A percentile compares a stretch with the other conserved stretches of the same genome.
Evolutionary conservation across 441 rosid species (phyloP).

Genomic region (Bruguiera hainesii): DNA sequence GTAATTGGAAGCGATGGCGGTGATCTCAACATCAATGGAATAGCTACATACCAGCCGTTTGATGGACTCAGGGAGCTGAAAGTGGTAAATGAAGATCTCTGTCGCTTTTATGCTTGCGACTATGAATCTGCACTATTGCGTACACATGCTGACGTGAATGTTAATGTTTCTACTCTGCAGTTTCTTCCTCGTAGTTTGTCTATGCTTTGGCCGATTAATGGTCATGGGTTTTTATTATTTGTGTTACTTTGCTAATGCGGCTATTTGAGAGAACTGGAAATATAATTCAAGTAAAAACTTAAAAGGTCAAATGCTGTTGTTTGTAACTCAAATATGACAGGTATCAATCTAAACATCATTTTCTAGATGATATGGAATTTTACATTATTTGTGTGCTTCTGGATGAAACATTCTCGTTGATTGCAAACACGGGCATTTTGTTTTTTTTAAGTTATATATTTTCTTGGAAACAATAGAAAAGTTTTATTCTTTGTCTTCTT

Average conservation of each 20-base stretch:
- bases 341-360: too few species aligned
- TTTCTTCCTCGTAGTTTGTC: not conserved
- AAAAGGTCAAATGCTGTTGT: too few species aligned
- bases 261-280: not conserved
- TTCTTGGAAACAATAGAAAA: too few species aligned
- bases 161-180: not conserved
- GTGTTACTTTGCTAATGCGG: not conserved
- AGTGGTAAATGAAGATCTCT: constrained; percentile 43
- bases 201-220: not conserved
- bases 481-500: too few species aligned
- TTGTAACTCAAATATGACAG: too few species aligned
- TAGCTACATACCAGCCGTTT: constrained; percentile 63
- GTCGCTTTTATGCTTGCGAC: not conserved
- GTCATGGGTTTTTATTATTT: too few species aligned
- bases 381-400: too few species aligned
- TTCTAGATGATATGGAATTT: too few species aligned
- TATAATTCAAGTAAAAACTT: not conserved
- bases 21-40: constrained; percentile 46
- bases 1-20: constrained; percentile 28
- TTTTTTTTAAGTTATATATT: too few species aligned
- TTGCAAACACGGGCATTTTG: too few species aligned
- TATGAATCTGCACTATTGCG: not conserved
- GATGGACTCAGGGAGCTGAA: constrained; percentile 69
- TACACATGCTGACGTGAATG: not conserved
- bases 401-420: too few species aligned